These are phyloP conservation scores for Nakazawaea anatomiae DNA, from an alignment of 805 yeast species.

Conservation along the genomic window DNA sequence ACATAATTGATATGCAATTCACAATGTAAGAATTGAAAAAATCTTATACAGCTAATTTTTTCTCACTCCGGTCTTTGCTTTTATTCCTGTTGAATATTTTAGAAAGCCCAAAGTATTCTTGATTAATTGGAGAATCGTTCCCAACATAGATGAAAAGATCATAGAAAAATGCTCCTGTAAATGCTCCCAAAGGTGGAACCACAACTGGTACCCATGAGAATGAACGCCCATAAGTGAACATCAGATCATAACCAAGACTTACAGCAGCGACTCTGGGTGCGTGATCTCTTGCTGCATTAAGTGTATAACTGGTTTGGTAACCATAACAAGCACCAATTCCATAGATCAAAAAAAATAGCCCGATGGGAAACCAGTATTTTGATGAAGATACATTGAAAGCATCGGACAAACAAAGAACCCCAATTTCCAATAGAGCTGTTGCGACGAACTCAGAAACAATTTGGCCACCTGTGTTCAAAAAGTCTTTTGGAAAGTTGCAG, in stretches of 20 bases:
- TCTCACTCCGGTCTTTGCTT: not conserved
- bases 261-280: constrained; percentile 47
- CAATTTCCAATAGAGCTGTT: constrained; percentile 37
- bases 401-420: constrained; percentile 46
- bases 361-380: constrained; percentile 39
- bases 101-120: constrained; percentile 29
- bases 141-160: constrained; percentile 48
- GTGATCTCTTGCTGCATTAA: constrained; percentile 50
- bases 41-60: no score
- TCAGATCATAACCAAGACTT: constrained; percentile 39
- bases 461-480: constrained; percentile 35
- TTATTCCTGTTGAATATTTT: constrained; percentile 1
- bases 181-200: constrained; percentile 43
- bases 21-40: no score
- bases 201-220: constrained; percentile 51
- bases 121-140: constrained; percentile 44
- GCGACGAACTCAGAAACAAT: constrained; percentile 42
- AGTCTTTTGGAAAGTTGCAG: constrained; percentile 37
- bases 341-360: constrained; percentile 37
- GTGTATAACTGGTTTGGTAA: constrained; percentile 49
- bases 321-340: constrained; percentile 44
- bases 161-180: constrained; percentile 44
- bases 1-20: no score
- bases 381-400: constrained; percentile 39
- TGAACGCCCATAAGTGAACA: constrained; percentile 32